Conservation (phyloP, 2,329 filamentous ascomycete species). For the Massarina eburnea region DNA sequence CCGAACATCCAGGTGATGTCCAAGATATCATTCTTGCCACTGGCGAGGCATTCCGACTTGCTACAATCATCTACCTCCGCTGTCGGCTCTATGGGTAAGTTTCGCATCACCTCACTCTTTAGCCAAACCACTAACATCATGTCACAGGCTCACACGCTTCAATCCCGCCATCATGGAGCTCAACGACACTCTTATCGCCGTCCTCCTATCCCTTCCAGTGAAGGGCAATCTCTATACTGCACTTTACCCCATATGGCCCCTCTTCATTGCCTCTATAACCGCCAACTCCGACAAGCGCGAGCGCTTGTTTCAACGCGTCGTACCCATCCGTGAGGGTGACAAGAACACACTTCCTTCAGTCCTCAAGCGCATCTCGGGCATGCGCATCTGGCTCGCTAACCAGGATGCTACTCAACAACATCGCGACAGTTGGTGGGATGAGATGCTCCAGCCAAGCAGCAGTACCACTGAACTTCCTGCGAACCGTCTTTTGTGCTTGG, state of each 20-base stretch:
- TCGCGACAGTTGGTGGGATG: slow-evolving; percentile 37
- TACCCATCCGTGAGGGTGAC: slow-evolving; percentile 34
- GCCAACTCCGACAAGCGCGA: slow-evolving; percentile 35
- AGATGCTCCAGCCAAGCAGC: slow-evolving; percentile 33
- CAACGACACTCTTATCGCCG: slow-evolving; percentile 24
- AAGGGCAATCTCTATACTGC: slow-evolving; percentile 37
- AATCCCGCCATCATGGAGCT: slow-evolving; percentile 31
- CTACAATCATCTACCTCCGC: slow-evolving; percentile 34
- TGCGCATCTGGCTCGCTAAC: slow-evolving; percentile 33
- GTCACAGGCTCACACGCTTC: slow-evolving; percentile 30
- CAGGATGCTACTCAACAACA: slow-evolving; percentile 24
- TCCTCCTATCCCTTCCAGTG: slow-evolving; percentile 32
- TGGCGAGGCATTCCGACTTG: slow-evolving; percentile 34
- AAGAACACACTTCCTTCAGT: slow-evolving; percentile 35
- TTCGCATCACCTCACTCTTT: background rate
- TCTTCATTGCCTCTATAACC: slow-evolving; percentile 37
- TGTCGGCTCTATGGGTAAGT: slow-evolving; percentile 35
- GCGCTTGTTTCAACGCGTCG: slow-evolving; percentile 32
- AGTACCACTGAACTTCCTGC: slow-evolving; percentile 21
- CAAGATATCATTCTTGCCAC: slow-evolving; percentile 32
- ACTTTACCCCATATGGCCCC: slow-evolving; percentile 36
- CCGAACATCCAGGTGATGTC: slow-evolving; percentile 22
- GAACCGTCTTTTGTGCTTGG: slow-evolving; percentile 20
- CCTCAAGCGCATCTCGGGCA: slow-evolving; percentile 30
- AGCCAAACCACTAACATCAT: slow-evolving; percentile 2